These are phyloP conservation scores for Suillus alpinus DNA, from an alignment of 768 basidiomycete genomes.

Conservation along the genomic window DNA sequence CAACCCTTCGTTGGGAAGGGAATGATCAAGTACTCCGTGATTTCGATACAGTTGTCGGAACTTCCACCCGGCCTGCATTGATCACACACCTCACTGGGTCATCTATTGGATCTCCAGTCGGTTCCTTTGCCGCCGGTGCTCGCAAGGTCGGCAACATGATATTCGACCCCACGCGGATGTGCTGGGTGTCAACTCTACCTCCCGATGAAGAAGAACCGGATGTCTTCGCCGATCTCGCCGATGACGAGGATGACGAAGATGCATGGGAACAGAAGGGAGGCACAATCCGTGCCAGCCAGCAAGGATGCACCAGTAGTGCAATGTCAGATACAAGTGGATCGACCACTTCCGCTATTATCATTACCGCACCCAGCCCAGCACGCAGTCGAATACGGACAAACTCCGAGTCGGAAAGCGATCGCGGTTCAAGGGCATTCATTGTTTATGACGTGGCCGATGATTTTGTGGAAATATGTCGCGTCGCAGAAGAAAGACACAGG, in stretches of 20 bases:
- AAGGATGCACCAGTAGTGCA: constrained; percentile 27
- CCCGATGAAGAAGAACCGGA: constrained; percentile 94
- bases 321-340: constrained; percentile 25
- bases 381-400: constrained; percentile 61
- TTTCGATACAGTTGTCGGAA: constrained; percentile 78
- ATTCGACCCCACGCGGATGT: constrained; percentile 93
- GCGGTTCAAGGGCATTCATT: constrained; percentile 77
- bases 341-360: constrained; percentile 24
- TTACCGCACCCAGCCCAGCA: constrained; percentile 56
- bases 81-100: constrained; percentile 92
- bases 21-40: constrained; percentile 90
- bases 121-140: constrained; percentile 72
- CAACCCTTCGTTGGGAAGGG: constrained; percentile 90
- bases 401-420: constrained; percentile 71
- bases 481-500: constrained; percentile 80
- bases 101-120: constrained; percentile 76
- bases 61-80: constrained; percentile 88
- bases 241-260: constrained; percentile 82
- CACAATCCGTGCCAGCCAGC: constrained; percentile 70
- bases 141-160: constrained; percentile 97
- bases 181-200: constrained; percentile 85
- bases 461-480: constrained; percentile 67
- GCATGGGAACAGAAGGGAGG: constrained; percentile 72
- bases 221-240: constrained; percentile 89
- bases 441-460: constrained; percentile 74